Base-by-base conservation (phyloP, 495 filamentous ascomycete genomes). In the Podospora didyma region DNA sequence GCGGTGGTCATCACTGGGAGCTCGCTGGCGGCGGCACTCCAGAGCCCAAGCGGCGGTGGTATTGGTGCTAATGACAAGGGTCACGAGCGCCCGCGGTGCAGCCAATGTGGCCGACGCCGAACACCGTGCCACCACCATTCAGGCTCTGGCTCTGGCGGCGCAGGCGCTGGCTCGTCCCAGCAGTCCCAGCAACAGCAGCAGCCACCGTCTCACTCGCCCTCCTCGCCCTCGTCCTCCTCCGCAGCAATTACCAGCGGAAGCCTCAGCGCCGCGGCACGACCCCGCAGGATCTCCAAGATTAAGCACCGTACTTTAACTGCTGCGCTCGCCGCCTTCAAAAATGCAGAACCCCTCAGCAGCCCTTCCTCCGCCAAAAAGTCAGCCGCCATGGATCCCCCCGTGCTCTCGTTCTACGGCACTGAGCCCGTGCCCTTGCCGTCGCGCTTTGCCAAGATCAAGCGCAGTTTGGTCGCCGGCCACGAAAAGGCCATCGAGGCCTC, bases 401-500 rank as follows among this genome's bases (percentile, higher is more conserved):
- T 59, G 81, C 83, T 72, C 78, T 92, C 61, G 82, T 96, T 71
- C 82, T 89, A 58, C 48, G 89, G 90, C 59, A 81, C 83, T 26
- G 75, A 86, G 58, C 84, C 88, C 10, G 76, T 86, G 46, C 88
- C 89, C n/a, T 76, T 96, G 4, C 86, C 89, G 5, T 70, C 82
- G 42, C 82, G 92, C n/a, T 96, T 93, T 62, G 85, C 84, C 31
- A 78, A 86, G 42, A 74, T 96, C 23, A 96, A 96, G 66, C 69
- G 70, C 26, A 72, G 72, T 6, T 75, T 94, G 16, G 85, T 88
- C 34, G 65, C 74, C 7, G 87, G 88, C 20, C 83, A 86, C 72
- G 87, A 90, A 65, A 71, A 81, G 16, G 79, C 76, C 16, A 53
- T 96, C 31, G 79, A 78, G 56, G 78, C 79, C 1, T 88, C 88